Conservation (phyloP, 129 eudicot species). For the Flaveria ramosissima region DNA sequence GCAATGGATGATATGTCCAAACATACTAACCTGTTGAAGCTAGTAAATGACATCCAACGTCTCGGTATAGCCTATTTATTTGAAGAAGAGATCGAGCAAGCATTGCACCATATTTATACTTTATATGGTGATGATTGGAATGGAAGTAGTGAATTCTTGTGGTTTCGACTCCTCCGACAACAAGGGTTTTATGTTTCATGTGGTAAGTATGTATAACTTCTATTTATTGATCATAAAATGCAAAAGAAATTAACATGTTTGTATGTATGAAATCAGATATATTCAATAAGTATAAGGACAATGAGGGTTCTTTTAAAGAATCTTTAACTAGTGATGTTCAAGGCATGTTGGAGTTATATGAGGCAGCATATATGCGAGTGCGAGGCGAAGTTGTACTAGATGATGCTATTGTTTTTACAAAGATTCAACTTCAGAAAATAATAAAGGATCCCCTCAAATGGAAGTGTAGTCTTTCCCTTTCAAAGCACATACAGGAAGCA, state of each 20-base stretch:
- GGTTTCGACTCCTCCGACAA: constrained; percentile 5
- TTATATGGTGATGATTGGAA: not conserved
- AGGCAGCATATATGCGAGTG: constrained; percentile 10
- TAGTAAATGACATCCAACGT: not conserved
- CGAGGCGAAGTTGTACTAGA: constrained; percentile 4
- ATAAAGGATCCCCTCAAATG: not conserved
- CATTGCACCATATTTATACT: not conserved
- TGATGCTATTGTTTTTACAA: not conserved
- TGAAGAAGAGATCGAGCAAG: not conserved
- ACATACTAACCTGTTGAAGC: not conserved
- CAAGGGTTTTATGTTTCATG: constrained; percentile 7
- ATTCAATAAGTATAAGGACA: not conserved
- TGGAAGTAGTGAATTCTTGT: not conserved
- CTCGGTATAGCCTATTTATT: not conserved
- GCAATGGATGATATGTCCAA: not conserved
- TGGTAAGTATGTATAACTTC: not conserved
- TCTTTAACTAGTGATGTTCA: not conserved
- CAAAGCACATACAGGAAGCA: not conserved
- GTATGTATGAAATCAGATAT: not conserved
- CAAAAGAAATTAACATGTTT: not conserved
- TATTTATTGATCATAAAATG: not conserved
- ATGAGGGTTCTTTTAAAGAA: constrained; percentile 1
- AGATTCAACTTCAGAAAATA: not conserved
- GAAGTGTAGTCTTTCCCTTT: not conserved
- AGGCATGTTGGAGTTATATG: constrained; percentile 2